phyloP scores from a whole-genome alignment of 1,284 basidiomycete species.

The Microbotryum saponariae region DNA sequence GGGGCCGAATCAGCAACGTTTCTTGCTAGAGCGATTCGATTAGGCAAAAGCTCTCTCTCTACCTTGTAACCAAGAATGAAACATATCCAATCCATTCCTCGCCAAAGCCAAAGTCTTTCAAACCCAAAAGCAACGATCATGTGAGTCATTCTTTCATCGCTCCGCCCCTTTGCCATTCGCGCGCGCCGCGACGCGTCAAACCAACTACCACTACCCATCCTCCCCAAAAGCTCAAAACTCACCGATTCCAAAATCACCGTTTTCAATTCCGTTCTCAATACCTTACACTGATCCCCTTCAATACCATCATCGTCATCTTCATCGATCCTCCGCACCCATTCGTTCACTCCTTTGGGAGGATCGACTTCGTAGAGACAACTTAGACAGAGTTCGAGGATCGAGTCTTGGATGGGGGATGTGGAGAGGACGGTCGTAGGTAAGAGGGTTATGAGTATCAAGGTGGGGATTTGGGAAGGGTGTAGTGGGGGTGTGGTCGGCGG shows the following conservation, averaged over 20 bases:
- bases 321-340: neutral
- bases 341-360: neutral
- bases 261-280: neutral
- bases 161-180: too few relatives aligned
- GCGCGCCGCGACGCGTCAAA: neutral
- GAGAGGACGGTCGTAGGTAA: neutral
- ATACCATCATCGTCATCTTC: neutral
- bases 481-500: neutral
- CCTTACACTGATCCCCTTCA: too few relatives aligned
- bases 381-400: conserved; percentile 7
- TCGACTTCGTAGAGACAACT: neutral
- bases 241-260: neutral
- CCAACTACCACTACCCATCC: neutral
- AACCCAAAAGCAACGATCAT: neutral
- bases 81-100: neutral
- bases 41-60: too few relatives aligned
- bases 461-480: conserved; percentile 3
- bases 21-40: neutral
- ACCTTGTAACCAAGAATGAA: neutral
- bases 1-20: neutral
- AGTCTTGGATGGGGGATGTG: conserved; percentile 2
- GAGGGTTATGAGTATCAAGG: conserved; percentile 8
- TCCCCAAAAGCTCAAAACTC: neutral
- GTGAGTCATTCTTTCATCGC: too few relatives aligned
- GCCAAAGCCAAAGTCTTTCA: conserved; percentile 6